phyloP scores from a whole-genome alignment of 23 red algal species.

The Cyanidioschyzon merolae region DNA sequence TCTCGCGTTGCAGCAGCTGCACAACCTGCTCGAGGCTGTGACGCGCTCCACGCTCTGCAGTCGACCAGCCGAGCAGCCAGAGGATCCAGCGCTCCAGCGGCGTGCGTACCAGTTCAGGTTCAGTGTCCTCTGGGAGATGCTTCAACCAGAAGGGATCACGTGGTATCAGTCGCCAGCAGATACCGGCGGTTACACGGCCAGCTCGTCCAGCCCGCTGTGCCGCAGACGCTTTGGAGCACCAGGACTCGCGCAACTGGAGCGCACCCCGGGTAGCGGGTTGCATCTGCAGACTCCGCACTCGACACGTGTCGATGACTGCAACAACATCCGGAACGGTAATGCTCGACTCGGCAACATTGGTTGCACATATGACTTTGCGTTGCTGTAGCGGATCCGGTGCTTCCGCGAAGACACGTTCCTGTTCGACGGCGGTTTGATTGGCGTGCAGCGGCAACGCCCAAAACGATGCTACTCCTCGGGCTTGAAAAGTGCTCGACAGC shows the following conservation, averaged over 20 bases:
- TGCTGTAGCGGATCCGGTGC: conserved; percentile 15
- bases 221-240: conserved; percentile 69
- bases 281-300: conserved; percentile 17
- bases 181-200: conserved; percentile 60
- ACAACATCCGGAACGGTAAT: conserved; percentile 86
- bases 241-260: conserved; percentile 47
- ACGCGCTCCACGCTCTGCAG: not conserved
- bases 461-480: conserved; percentile 22
- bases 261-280: conserved; percentile 38
- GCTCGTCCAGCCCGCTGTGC: conserved; percentile 84
- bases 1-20: not conserved
- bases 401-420: conserved; percentile 37
- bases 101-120: conserved; percentile 52
- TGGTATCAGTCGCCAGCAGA: conserved; percentile 49
- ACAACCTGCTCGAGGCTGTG: not conserved
- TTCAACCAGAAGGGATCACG: conserved; percentile 19
- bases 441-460: conserved; percentile 68
- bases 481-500: conserved; percentile 16
- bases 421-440: conserved; percentile 45
- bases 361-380: conserved; percentile 87
- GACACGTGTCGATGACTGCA: conserved; percentile 74
- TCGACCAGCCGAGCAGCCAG: conserved; percentile 21
- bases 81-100: conserved; percentile 55
- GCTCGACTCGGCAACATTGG: conserved; percentile 91
- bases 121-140: conserved; percentile 24